Percentiles rank a stretch among this genome's conserved stretches.
These are phyloP conservation scores for Pistacia vera DNA, from an alignment of 345 rosid species.

Conservation along the genomic window DNA sequence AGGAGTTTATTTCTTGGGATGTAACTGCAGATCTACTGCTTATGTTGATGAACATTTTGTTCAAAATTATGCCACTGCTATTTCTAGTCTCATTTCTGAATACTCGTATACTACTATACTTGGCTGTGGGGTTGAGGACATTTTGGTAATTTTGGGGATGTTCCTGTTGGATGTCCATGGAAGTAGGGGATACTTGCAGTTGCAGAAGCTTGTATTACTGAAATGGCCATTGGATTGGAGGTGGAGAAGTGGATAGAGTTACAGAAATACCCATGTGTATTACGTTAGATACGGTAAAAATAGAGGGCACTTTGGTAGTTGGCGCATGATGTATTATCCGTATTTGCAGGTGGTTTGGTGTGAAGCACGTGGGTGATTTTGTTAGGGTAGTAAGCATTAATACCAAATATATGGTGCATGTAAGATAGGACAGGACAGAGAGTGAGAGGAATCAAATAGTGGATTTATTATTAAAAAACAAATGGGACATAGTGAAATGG, in stretches of 20 bases:
- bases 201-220: conserved; percentile 3
- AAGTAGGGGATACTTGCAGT: neutral
- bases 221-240: neutral
- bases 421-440: no score
- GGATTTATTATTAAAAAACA: no score
- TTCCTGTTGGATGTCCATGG: neutral
- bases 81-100: neutral
- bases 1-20: conserved; percentile 7
- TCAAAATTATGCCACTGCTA: conserved; percentile 9
- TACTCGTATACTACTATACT: neutral
- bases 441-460: no score
- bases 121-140: neutral
- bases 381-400: neutral
- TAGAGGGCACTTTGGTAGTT: neutral
- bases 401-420: neutral
- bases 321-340: conserved; percentile 26
- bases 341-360: conserved; percentile 32
- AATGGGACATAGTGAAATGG: no score
- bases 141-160: conserved; percentile 9
- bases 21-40: conserved; percentile 37
- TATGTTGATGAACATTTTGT: conserved; percentile 24
- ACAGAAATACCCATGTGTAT: conserved; percentile 13
- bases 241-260: neutral
- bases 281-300: neutral
- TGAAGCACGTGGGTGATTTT: conserved; percentile 37